Evolutionary conservation across 306 rosid genomes (phyloP).

Genomic region (Lotus japonicus): DNA sequence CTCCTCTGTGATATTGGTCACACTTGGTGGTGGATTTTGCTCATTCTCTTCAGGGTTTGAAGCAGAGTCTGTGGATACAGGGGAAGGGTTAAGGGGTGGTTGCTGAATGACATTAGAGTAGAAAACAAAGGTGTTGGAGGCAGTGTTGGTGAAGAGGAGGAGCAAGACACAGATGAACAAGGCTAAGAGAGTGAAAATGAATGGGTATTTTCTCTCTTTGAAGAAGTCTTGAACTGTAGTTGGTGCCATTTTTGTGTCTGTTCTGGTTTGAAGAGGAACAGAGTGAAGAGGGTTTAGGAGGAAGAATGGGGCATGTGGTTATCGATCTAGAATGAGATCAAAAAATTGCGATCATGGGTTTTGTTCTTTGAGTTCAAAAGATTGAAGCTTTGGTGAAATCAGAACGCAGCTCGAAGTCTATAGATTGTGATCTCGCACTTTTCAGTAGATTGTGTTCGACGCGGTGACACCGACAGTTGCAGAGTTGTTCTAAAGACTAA

Average conservation of each 20-base stretch:
- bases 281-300: background rate
- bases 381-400: background rate
- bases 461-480: background rate
- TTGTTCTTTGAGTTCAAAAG: background rate
- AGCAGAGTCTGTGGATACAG: background rate
- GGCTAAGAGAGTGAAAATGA: slow-evolving; percentile 44
- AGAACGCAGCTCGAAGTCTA: background rate
- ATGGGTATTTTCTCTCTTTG: slow-evolving; percentile 51
- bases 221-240: slow-evolving; percentile 30
- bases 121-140: slow-evolving; percentile 27
- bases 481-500: no score
- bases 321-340: background rate
- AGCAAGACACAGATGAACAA: slow-evolving; percentile 39
- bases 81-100: background rate
- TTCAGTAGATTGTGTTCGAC: background rate
- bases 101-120: slow-evolving; percentile 32
- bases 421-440: background rate
- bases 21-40: background rate
- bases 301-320: slow-evolving; percentile 10
- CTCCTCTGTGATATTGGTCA: background rate
- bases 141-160: slow-evolving; percentile 40
- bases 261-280: background rate
- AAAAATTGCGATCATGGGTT: background rate
- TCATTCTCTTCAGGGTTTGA: background rate
- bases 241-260: slow-evolving; percentile 36